Conservation (phyloP, 805 yeast genomes). For the Komagataella populi region DNA sequence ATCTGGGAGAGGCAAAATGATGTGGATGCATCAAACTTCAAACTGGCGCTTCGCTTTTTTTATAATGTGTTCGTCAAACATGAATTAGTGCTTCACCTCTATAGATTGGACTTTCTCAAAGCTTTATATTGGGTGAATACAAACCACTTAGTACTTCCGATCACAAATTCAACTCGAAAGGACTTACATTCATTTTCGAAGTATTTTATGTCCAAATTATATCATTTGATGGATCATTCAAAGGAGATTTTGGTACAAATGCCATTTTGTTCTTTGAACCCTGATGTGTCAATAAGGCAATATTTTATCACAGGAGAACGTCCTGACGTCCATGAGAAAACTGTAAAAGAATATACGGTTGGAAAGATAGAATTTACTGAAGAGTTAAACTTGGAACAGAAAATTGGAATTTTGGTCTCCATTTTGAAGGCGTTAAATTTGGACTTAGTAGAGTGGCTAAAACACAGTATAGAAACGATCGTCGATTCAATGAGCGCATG, state of each 20-base stretch:
- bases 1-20: constrained; percentile 51
- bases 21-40: constrained; percentile 43
- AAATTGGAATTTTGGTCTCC: not conserved
- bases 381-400: not conserved
- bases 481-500: not conserved
- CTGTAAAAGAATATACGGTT: not conserved
- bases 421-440: not conserved
- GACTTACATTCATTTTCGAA: not conserved
- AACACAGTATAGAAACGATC: not conserved
- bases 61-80: constrained; percentile 55
- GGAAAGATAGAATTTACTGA: not conserved
- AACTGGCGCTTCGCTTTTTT: constrained; percentile 53
- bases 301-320: constrained; percentile 1
- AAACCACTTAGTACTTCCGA: constrained; percentile 28
- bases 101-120: constrained; percentile 60
- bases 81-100: constrained; percentile 37
- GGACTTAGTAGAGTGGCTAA: not conserved
- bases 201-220: not conserved
- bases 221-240: not conserved
- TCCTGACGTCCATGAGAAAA: not conserved
- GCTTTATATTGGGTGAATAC: not conserved
- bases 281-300: not conserved
- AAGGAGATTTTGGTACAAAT: not conserved
- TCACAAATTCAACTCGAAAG: constrained; percentile 9
- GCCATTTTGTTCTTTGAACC: not conserved